Base-by-base conservation (phyloP, 176 grass and related monocot genomes). In the Triticum aestivum region DNA sequence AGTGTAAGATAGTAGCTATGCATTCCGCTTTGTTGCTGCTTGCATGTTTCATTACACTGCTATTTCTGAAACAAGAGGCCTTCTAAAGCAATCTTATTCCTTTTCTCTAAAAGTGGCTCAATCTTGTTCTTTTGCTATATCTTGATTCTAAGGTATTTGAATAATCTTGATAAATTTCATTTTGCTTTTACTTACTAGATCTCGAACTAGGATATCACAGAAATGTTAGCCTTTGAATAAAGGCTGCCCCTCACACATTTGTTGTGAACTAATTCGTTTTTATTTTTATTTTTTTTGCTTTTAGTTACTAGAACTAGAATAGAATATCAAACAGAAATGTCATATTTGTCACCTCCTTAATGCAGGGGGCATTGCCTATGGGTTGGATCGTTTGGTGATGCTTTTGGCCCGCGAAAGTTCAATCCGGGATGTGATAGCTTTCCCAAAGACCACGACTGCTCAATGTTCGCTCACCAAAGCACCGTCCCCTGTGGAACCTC, bases 361-460 rank as follows among this genome's bases (percentile, higher is more conserved):
- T 9, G 76, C 89, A 96, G 97, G 97, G 34, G 97, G 97, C 69
- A 99, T 99, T 91, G 96, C 96, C 56, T 95, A 94, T 86, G 96
- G 96, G 47, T 86, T 99, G 77, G 97, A 99, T 88, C 79, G 97
- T 14, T 73, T 99, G 78, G 92, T 99, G 85, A 99, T 96, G 97
- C 94, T 99, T 64, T 87, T 99, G 90, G 97, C 97, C 14, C 85
- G 92, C 14, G 94, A 91, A 84, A 96, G 56, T 77, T 96, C 94
- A 13, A 96, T 99, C 37, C 78, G 90, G 27, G 97, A 99, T 61
- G 94, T 99, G 14, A 99, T 99, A 73, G 92, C 94, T 79, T 96
- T 98, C 90, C 97, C 94, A 17, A 99, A 99, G 84, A 99, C 92
- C 20, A 96, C 97, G 1, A 94, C 94, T 21, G 97, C 94, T 47